Percentiles rank a stretch among this genome's conserved stretches.
Evolutionary conservation across 2,329 filamentous ascomycete genomes (phyloP).

Genomic region (Fusarium bactridioides): DNA sequence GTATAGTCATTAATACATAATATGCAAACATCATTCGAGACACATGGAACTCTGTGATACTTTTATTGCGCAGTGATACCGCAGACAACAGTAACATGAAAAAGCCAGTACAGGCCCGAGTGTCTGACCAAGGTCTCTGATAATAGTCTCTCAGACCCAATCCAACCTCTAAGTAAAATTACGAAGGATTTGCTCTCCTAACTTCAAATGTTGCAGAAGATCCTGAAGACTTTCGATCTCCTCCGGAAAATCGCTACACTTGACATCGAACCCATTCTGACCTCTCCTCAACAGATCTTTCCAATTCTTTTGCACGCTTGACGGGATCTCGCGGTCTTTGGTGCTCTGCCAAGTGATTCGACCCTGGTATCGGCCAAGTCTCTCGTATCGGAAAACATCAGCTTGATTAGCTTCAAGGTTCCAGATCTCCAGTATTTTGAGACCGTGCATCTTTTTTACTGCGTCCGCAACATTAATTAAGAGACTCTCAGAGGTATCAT

Average conservation of each 20-base stretch:
- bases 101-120: fast-evolving
- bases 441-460: too few relatives aligned
- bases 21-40: neutral
- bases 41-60: neutral
- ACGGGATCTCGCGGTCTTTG: neutral
- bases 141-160: too few relatives aligned
- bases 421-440: neutral
- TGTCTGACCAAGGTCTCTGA: fast-evolving
- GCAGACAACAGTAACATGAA: neutral
- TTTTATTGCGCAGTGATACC: fast-evolving
- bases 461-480: neutral
- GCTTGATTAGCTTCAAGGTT: neutral
- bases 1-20: neutral
- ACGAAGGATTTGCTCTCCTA: neutral
- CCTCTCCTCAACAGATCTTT: neutral
- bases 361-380: too few relatives aligned
- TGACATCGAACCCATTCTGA: neutral
- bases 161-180: neutral
- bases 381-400: neutral
- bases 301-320: fast-evolving
- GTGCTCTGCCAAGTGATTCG: neutral
- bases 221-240: neutral
- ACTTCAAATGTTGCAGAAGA: neutral
- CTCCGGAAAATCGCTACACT: neutral
- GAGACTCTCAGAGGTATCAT: neutral